A percentile compares a stretch with the other conserved stretches of the same genome.
These are phyloP conservation scores for Saccharomycopsis crataegensis DNA, from an alignment of 1,139 yeast genomes.

Conservation along the genomic window DNA sequence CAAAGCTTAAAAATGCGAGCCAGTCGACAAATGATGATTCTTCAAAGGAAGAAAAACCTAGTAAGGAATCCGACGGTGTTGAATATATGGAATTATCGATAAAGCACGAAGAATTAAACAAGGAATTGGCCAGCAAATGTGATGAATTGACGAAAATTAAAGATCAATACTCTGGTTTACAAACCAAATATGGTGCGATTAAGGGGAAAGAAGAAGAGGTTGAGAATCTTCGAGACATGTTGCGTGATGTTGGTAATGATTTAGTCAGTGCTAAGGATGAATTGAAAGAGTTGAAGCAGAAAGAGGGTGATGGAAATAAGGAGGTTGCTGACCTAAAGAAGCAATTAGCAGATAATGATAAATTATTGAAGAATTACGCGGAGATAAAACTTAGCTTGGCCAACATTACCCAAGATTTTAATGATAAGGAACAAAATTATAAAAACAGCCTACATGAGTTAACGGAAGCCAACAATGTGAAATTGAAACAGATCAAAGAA, in stretches of 20 bases:
- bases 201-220: conserved; percentile 15
- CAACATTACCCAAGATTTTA: conserved; percentile 20
- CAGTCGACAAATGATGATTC: background rate
- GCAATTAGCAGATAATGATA: conserved; percentile 21
- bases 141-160: background rate
- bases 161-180: background rate
- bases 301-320: conserved; percentile 8
- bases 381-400: conserved; percentile 18
- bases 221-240: conserved; percentile 19
- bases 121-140: background rate
- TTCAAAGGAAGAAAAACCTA: background rate
- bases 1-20: background rate
- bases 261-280: conserved; percentile 24
- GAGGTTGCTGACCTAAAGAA: conserved; percentile 19
- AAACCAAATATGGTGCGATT: background rate
- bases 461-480: conserved; percentile 20
- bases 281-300: conserved; percentile 22
- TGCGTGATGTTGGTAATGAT: conserved; percentile 21
- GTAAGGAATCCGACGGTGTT: background rate
- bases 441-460: conserved; percentile 19
- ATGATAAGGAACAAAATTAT: conserved; percentile 21
- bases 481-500: conserved; percentile 21
- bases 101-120: conserved; percentile 2
- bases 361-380: conserved; percentile 21
- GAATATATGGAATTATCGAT: conserved; percentile 3